phyloP scores from a whole-genome alignment of 2,329 filamentous ascomycete genomes.

The Colletotrichum acutatum region DNA sequence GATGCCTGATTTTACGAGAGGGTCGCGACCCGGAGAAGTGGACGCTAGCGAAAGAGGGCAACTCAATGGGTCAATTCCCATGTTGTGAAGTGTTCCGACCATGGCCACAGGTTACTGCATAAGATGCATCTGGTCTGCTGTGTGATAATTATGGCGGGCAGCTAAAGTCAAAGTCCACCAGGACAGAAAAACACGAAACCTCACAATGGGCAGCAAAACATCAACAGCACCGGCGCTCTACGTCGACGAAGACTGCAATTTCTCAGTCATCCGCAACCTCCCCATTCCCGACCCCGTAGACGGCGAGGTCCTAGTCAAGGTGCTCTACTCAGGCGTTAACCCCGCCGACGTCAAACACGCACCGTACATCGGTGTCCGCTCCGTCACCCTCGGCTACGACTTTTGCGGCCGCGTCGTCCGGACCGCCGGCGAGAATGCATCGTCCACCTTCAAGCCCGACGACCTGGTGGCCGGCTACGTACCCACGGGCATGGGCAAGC shows the following conservation, averaged over 20 bases:
- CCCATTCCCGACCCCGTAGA: not conserved
- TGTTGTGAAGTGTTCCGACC: not conserved
- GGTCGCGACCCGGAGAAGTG: not conserved
- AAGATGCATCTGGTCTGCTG: not conserved
- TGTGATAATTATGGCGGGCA: too few relatives aligned
- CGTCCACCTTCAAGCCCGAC: not conserved
- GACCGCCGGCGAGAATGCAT: not conserved
- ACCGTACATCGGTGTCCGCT: not conserved
- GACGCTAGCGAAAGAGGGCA: not conserved
- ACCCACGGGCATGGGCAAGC: conserved; percentile 22
- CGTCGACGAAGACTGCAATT: conserved; percentile 13
- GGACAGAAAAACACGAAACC: not conserved
- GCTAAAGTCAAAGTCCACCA: not conserved
- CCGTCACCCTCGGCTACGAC: conserved; percentile 22
- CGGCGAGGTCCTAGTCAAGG: conserved; percentile 10
- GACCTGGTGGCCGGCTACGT: conserved; percentile 11
- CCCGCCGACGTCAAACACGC: conserved; percentile 28
- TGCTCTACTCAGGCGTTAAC: conserved; percentile 25
- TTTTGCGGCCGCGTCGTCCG: conserved; percentile 20
- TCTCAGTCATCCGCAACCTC: conserved; percentile 12
- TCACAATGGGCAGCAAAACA: not conserved
- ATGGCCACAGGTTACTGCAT: not conserved
- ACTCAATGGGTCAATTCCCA: not conserved
- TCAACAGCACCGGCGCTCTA: conserved; percentile 14
- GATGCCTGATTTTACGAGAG: not conserved